phyloP scores from a whole-genome alignment of 2,329 filamentous ascomycete genomes.

The Venturia carpophila region DNA sequence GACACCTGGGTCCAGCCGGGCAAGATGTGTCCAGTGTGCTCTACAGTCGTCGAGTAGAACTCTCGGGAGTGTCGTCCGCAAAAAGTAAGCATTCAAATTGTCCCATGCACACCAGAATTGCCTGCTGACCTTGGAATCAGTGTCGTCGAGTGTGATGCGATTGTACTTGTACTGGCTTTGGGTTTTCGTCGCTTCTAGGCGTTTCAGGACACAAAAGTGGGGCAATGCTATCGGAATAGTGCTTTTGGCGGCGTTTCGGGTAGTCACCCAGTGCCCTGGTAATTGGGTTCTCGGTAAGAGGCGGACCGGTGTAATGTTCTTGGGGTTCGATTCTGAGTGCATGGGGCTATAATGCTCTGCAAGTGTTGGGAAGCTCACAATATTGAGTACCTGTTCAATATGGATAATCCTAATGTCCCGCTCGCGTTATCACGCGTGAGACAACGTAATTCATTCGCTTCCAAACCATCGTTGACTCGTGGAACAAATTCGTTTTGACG shows the following conservation, averaged over 20 bases:
- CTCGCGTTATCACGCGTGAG: neutral
- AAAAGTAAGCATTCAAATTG: neutral
- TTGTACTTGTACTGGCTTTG: conserved; percentile 5
- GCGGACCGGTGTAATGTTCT: neutral
- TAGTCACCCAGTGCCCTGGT: neutral
- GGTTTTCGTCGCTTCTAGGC: neutral
- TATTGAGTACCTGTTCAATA: neutral
- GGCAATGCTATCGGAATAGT: neutral
- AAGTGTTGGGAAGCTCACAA: neutral
- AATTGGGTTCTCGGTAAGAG: neutral
- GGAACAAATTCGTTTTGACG: neutral
- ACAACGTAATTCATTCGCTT: neutral
- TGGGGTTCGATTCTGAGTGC: neutral
- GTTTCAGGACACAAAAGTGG: neutral
- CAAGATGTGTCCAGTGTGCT: conserved; percentile 12
- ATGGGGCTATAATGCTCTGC: neutral
- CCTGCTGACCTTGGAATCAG: neutral
- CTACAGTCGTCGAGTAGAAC: neutral
- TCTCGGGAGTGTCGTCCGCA: neutral
- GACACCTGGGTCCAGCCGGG: conserved; percentile 13
- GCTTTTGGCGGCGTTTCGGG: neutral
- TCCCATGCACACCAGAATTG: neutral
- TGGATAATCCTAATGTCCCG: neutral
- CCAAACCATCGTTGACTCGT: neutral
- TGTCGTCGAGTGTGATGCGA: neutral